phyloP scores from a whole-genome alignment of 192 early-diverging fungal genomes.

The Rhizophagus clarus region DNA sequence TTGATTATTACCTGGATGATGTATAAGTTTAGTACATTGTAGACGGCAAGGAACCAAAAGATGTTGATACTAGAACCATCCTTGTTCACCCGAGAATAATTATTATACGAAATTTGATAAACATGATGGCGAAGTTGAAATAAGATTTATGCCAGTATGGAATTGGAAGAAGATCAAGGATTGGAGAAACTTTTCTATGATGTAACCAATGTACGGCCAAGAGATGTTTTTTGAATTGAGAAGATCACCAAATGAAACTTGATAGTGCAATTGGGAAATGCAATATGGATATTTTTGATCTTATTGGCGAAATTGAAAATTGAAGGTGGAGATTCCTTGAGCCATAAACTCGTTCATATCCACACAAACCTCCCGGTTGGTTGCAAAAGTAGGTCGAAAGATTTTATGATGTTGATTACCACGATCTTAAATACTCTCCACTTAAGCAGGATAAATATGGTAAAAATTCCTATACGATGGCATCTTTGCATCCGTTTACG shows the following conservation, averaged over 20 bases:
- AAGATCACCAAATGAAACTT: neutral
- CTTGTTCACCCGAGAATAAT: too few species aligned
- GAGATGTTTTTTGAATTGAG: neutral
- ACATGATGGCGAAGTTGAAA: too few species aligned
- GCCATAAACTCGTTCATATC: conserved; percentile 23
- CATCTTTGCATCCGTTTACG: conserved; percentile 15
- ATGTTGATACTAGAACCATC: too few species aligned
- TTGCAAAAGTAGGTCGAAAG: neutral
- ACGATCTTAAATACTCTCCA: too few species aligned
- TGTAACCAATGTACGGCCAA: neutral
- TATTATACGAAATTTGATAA: too few species aligned
- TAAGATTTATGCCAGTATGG: too few species aligned
- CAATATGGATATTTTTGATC: conserved; percentile 17
- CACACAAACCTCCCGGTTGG: neutral
- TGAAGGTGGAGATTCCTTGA: neutral
- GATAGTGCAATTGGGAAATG: conserved; percentile 19
- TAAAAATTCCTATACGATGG: neutral
- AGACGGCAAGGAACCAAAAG: too few species aligned
- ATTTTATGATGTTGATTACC: too few species aligned
- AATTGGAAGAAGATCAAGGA: too few species aligned
- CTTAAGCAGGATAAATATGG: neutral
- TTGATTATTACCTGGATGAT: too few species aligned
- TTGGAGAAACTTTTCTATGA: neutral
- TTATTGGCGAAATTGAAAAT: conserved; percentile 14
- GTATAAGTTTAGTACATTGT: too few species aligned